Evolutionary conservation across 345 rosid species (phyloP), one percentile per base, ranked within the genome.

Genomic region (Lumnitzera racemosa): DNA sequence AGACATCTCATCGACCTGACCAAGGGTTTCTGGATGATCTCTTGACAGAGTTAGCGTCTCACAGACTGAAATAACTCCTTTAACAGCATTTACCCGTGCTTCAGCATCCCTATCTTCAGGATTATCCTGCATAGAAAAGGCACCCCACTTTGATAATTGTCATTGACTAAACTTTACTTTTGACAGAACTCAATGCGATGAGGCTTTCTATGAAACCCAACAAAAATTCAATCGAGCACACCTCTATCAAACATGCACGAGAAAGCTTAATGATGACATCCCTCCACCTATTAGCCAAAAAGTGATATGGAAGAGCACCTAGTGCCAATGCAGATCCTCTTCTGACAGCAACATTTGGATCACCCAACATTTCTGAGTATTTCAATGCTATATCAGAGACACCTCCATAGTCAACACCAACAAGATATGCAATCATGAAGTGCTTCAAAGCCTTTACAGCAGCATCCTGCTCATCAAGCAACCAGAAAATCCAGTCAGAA

Each of bases 41-140:
- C 69, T 77, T 61, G 66, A 59, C 67, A 67, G 78, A 70, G 86
- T 81, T 66, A 90, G 76, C 51, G 96, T 90, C 77, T 82, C 84
- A 69, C 96, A 94, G 20, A 88, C 91, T 27, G 87, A 81, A 58
- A 84, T 67, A 56, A 90, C 91, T 74, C 97, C 99, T 69, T 77
- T 90, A 64, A 94, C 86, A 67, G 99, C 88, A 81, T 87, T 90
- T 67, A 84, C 87, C 24, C 97, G 83, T 61, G 99, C 99, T 79
- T 94, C 97, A 67, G 86, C 91, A 81, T 94, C 97, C 72, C 99
- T 84, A 60, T 85, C 88, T 64, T 92, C 97, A 48, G 91, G 89
- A 64, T 84, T 86, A 58, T 69, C 90, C 97, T 89, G 85, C 65
- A 70, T 46, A 60, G 49, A 68, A 65, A 56, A 50, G 66, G 51